Evolutionary conservation across 495 filamentous ascomycete genomes (phyloP).

Genomic region (Haplographium delicatum): DNA sequence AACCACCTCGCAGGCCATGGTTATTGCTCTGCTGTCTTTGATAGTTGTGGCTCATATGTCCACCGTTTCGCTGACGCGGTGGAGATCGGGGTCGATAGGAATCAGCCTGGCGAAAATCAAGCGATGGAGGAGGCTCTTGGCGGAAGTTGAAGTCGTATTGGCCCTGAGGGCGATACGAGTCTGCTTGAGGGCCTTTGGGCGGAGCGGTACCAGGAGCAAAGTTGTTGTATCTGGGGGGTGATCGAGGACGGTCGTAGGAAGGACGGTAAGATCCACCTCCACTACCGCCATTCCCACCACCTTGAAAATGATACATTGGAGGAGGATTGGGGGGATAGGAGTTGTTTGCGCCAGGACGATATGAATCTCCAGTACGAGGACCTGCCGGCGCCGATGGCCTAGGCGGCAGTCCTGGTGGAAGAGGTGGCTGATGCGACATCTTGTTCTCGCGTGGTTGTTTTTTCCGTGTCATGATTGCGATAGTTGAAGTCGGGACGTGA

Average conservation of each 20-base stretch:
- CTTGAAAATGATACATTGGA: conserved; percentile 23
- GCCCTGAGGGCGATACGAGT: conserved; percentile 11
- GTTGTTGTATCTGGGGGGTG: conserved; percentile 8
- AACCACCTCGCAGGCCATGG: conserved; percentile 14
- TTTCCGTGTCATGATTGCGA: neutral
- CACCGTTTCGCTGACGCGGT: conserved; percentile 5
- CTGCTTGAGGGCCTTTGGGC: neutral
- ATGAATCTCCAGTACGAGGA: conserved; percentile 6
- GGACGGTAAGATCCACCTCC: neutral
- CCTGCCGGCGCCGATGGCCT: neutral
- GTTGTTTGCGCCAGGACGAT: conserved; percentile 8
- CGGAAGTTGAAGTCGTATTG: conserved; percentile 19
- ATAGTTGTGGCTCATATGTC: neutral
- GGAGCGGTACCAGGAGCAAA: conserved; percentile 13
- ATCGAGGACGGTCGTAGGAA: conserved; percentile 6
- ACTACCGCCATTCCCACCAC: neutral
- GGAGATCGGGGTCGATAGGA: conserved; percentile 10
- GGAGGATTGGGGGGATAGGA: neutral
- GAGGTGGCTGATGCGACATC: conserved; percentile 20
- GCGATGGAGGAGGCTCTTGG: conserved; percentile 20
- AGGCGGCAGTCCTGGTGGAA: conserved; percentile 17
- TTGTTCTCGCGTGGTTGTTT: conserved; percentile 5
- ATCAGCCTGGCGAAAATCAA: conserved; percentile 14
- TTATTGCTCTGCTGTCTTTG: conserved; percentile 2
- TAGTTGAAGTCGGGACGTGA: no score